Conservation (phyloP, 129 eudicot species). For the Deinandra increscens region DNA sequence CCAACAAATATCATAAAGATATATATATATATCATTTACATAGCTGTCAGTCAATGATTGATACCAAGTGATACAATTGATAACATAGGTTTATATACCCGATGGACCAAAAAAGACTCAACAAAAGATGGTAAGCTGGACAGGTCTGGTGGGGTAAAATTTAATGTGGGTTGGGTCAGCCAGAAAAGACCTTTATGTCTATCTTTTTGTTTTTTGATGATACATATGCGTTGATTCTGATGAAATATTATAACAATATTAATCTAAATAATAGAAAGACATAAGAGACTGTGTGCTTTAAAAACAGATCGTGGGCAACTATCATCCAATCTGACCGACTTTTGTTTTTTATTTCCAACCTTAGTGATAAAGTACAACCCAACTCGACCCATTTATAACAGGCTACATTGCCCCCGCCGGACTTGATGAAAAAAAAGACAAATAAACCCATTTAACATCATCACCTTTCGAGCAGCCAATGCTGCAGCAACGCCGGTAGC, state of each 20-base stretch:
- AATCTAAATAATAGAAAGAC: not conserved
- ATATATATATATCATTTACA: not conserved
- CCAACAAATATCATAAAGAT: not conserved
- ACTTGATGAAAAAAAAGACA: conserved; percentile 2
- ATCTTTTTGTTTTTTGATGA: not conserved
- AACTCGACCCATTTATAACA: not conserved
- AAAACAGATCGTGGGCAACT: not conserved
- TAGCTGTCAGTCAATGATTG: not conserved
- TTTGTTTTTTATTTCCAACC: not conserved
- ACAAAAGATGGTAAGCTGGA: not conserved
- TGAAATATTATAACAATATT: not conserved
- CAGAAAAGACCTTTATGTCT: not conserved
- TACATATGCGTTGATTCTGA: not conserved
- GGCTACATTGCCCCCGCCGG: not conserved
- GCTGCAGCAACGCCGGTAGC: conserved; percentile 99
- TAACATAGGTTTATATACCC: not conserved
- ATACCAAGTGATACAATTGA: not conserved
- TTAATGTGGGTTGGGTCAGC: not conserved
- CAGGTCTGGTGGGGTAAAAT: not conserved
- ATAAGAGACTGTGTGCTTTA: not conserved
- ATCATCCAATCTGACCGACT: not conserved
- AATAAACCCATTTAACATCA: not conserved
- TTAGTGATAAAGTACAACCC: not conserved
- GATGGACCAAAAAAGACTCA: not conserved
- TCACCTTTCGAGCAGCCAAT: conserved; percentile 96